Percentiles rank a stretch among this genome's conserved stretches.
phyloP scores from a whole-genome alignment of 1,284 basidiomycete species.

The Boletus calvinii region DNA sequence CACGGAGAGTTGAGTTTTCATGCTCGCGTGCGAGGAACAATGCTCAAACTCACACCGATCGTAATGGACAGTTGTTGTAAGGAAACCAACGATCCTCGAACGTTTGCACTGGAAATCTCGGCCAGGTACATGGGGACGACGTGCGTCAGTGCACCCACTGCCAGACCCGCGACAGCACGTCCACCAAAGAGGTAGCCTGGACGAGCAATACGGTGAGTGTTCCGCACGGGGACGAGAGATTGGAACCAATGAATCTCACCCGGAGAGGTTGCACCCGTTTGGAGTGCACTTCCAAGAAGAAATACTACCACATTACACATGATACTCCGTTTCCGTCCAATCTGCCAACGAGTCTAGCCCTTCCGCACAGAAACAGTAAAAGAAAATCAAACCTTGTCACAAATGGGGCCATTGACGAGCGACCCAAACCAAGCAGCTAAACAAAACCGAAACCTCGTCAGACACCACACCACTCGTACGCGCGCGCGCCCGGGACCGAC shows the following conservation, averaged over 20 bases:
- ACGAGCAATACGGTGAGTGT: not conserved
- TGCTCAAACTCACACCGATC: slow-evolving; percentile 29
- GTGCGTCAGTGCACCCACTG: slow-evolving; percentile 35
- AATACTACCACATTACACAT: slow-evolving; percentile 35
- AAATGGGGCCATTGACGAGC: slow-evolving; percentile 32
- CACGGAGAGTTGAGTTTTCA: not conserved
- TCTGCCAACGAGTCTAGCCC: slow-evolving; percentile 12
- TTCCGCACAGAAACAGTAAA: not conserved
- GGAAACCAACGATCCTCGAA: slow-evolving; percentile 36
- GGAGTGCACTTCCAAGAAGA: slow-evolving; percentile 33
- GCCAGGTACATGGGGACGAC: slow-evolving; percentile 38
- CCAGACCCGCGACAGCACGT: slow-evolving; percentile 32
- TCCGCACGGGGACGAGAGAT: not conserved
- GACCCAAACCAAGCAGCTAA: slow-evolving; percentile 37
- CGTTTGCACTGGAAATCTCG: slow-evolving; percentile 36
- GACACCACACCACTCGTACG: not conserved
- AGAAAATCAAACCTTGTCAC: slow-evolving; percentile 29
- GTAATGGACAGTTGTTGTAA: slow-evolving; percentile 36
- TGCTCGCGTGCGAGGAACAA: not conserved
- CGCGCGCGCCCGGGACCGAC: slow-evolving; percentile 10
- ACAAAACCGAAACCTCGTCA: not conserved
- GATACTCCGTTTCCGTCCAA: slow-evolving; percentile 33
- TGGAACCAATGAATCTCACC: slow-evolving; percentile 7
- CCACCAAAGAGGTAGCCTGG: slow-evolving; percentile 34
- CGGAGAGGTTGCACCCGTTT: slow-evolving; percentile 33